Conservation (phyloP, 768 basidiomycete species). For the Lentinula sp. region DNA sequence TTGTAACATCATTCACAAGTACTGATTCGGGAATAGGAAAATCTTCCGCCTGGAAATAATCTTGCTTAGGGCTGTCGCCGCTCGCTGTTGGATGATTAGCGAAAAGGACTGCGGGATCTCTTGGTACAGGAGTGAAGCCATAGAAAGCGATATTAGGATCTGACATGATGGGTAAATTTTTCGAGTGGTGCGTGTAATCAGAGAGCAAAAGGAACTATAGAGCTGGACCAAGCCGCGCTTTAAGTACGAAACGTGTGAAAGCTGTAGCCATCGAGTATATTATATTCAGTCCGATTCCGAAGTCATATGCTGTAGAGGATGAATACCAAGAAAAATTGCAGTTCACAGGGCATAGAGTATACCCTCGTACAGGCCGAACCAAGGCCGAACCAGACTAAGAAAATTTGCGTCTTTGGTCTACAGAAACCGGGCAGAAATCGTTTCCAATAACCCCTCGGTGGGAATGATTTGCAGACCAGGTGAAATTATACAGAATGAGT, state of each 20-base stretch:
- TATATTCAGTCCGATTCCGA: no score
- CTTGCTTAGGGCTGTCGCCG: conserved; percentile 35
- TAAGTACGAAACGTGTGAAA: neutral
- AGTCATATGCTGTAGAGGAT: no score
- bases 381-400: neutral
- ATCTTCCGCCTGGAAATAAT: conserved; percentile 29
- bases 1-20: conserved; percentile 30
- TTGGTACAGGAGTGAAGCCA: conserved; percentile 42
- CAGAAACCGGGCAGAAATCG: no score
- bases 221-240: neutral
- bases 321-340: no score
- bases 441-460: neutral
- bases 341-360: no score
- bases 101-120: conserved; percentile 45
- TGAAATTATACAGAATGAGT: neutral
- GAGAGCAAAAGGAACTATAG: neutral
- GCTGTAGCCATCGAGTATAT: no score
- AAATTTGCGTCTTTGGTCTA: neutral
- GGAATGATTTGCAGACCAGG: neutral
- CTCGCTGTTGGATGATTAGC: conserved; percentile 36
- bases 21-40: conserved; percentile 37
- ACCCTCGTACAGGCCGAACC: neutral
- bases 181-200: neutral
- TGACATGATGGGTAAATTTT: neutral
- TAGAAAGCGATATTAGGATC: conserved; percentile 26